phyloP scores from a whole-genome alignment of 352 stramenopile species.

The Aphanomyces invadans region DNA sequence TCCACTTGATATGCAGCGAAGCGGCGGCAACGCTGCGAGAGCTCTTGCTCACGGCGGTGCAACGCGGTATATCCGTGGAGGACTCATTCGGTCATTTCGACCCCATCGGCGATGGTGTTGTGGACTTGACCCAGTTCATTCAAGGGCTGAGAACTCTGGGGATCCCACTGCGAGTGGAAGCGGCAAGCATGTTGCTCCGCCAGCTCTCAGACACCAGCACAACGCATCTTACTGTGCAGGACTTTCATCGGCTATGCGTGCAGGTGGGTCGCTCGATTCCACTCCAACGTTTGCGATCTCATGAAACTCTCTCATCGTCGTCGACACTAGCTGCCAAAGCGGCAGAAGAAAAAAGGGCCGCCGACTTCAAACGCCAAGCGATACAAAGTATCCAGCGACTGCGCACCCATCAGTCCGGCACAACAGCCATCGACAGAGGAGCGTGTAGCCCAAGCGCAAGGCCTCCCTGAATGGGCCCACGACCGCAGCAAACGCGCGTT shows the following conservation, averaged over 20 bases:
- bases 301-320: background rate
- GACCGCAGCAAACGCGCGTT: constrained; percentile 59
- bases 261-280: background rate
- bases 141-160: constrained; percentile 16
- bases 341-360: background rate
- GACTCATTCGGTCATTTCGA: constrained; percentile 23
- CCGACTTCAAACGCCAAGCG: background rate
- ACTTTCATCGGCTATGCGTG: constrained; percentile 16
- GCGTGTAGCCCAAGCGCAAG: constrained; percentile 8
- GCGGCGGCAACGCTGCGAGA: constrained; percentile 20
- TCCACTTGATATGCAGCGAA: constrained; percentile 6
- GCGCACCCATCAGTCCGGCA: background rate
- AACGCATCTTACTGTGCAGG: constrained; percentile 7
- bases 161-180: constrained; percentile 18
- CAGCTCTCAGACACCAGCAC: constrained; percentile 17
- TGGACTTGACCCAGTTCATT: constrained; percentile 20
- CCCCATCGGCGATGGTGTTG: constrained; percentile 1
- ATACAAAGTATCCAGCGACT: background rate
- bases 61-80: constrained; percentile 19
- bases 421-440: background rate
- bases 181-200: constrained; percentile 8
- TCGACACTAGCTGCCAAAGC: background rate
- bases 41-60: constrained; percentile 4
- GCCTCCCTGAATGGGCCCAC: constrained; percentile 47
- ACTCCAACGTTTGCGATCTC: too few relatives aligned